Conservation (phyloP, 2,329 filamentous ascomycete genomes). For the Aspergillus neoniger region DNA sequence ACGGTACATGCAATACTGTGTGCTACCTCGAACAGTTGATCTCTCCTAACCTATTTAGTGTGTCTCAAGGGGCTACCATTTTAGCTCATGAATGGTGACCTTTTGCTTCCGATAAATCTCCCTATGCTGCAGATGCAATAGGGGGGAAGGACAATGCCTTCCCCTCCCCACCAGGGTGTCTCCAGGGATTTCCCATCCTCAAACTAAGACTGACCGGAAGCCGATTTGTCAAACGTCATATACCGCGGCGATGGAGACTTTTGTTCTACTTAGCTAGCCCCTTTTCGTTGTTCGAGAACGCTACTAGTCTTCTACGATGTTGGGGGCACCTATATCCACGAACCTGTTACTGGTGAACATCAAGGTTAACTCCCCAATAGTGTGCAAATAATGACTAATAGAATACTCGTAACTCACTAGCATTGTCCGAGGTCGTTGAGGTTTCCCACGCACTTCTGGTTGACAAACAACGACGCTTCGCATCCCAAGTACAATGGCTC, state of each 20-base stretch:
- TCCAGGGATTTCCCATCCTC: not conserved
- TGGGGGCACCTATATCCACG: not conserved
- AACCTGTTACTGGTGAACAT: not conserved
- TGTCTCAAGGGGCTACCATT: not conserved
- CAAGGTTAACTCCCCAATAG: not conserved
- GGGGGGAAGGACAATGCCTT: not conserved
- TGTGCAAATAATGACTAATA: slow-evolving; percentile 1
- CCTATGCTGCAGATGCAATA: not conserved
- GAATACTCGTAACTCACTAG: not conserved
- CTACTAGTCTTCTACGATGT: not conserved
- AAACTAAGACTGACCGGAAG: not conserved
- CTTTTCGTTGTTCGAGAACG: not conserved
- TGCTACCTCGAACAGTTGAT: not conserved
- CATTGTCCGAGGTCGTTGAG: slow-evolving; percentile 1
- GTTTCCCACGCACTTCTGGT: not conserved
- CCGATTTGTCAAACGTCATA: slow-evolving; percentile 3
- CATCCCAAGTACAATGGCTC: not conserved
- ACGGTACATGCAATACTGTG: not conserved
- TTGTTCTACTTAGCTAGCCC: not conserved
- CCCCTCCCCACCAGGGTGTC: not conserved
- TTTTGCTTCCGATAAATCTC: not conserved
- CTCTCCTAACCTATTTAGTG: not conserved
- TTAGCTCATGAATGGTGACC: not conserved
- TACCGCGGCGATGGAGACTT: not conserved
- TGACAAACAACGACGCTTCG: not conserved